Evolutionary conservation across 768 basidiomycete species (phyloP), one percentile per base, ranked within the genome.

Genomic region (Tephrocybe sp.): DNA sequence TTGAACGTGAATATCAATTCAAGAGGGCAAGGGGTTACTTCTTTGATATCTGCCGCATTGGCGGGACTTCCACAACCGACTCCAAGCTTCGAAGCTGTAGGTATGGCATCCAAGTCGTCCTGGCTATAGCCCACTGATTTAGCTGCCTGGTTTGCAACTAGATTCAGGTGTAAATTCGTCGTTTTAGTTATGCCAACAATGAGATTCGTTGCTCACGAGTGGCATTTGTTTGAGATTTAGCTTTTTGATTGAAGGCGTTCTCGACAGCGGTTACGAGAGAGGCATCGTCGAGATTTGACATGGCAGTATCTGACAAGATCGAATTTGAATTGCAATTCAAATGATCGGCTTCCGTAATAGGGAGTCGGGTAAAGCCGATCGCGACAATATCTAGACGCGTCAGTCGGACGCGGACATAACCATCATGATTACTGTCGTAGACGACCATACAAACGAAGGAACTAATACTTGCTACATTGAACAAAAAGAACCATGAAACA

Each of bases 61-160:
- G 77, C 66, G 1, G 81, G 81, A 55, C 77, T 82, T 19, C 81
- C 82, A 56, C 82, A 83, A 37, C 77, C 69, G 16, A 80, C 57
- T 13, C 81, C 81, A 61, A 82, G 64, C 47, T 80, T 64, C 1
- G 80, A 63, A 9, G 69, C 68, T 2, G 56, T 61, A 9, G 81
- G 76, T 26, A 81, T 60, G 3, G 71, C 61, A 8, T 62, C 56
- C 4, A 82, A 65, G 27, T 81, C 64, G 21, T 73, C 73, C 13
- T 51, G 31, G 0, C 72, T 71, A 49, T 81, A 82, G 28, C 82
- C 82, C 45, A 81, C 76, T 1, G 75, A 67, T 25, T 64, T 31
- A 0, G 77, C 77, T 1, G 73, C 70, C 21, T 50, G 26, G 2
- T 19, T 32, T 12, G 44, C 31, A 16, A 42, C 52, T 53, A 15